These are phyloP conservation scores for Solanum neorickii DNA, from an alignment of 257 asterid genomes.

Conservation along the genomic window DNA sequence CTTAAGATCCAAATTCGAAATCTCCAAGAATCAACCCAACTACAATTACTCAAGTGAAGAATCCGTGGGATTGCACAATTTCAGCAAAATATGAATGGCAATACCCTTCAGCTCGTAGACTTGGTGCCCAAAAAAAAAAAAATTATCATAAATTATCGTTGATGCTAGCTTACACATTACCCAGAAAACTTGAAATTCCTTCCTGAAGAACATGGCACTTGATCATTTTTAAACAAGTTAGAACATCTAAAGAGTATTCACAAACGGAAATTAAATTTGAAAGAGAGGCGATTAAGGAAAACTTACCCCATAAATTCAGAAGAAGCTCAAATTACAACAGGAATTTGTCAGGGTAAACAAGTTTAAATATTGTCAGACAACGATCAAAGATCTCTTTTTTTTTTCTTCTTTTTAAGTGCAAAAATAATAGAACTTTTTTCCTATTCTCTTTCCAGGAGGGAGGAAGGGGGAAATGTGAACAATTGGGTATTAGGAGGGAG, in stretches of 20 bases:
- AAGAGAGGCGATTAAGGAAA: background rate
- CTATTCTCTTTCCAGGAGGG: background rate
- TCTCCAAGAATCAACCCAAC: background rate
- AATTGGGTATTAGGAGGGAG: background rate
- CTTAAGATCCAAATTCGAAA: background rate
- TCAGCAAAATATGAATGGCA: background rate
- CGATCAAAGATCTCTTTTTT: background rate
- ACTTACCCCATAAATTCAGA: conserved; percentile 2
- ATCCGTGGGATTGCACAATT: background rate
- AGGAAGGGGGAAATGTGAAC: background rate
- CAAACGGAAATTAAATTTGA: background rate
- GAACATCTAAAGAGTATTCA: background rate
- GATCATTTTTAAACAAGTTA: background rate
- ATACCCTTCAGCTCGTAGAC: background rate
- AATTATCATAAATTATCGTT: background rate
- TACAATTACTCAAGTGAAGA: background rate
- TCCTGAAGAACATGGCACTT: background rate
- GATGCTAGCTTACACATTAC: background rate
- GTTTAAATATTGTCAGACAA: conserved; percentile 4
- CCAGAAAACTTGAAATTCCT: background rate
- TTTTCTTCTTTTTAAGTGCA: background rate
- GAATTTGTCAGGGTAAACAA: background rate
- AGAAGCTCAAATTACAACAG: background rate
- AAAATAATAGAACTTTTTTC: background rate
- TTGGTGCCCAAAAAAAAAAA: background rate